Evolutionary conservation across 208 protist genomes (phyloP).

Genomic region (Trypanosoma boissoni): DNA sequence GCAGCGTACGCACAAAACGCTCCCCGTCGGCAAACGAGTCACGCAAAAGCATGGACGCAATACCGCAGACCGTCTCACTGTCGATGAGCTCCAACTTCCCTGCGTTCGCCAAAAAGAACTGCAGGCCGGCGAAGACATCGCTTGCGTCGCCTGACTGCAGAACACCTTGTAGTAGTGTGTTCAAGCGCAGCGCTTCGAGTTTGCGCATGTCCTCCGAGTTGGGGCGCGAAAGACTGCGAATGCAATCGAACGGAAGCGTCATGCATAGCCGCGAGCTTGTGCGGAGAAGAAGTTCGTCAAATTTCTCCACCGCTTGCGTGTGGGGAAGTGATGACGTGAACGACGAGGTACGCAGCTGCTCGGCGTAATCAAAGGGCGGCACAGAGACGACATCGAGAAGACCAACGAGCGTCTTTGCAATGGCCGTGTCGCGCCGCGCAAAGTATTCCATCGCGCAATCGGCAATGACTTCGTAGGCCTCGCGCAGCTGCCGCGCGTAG

Average conservation of each 20-base stretch:
- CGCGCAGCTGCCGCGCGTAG: constrained; percentile 52
- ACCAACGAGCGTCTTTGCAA: constrained; percentile 54
- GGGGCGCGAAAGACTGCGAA: constrained; percentile 43
- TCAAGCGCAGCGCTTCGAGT: constrained; percentile 71
- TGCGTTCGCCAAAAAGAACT: constrained; percentile 56
- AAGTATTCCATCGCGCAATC: constrained; percentile 66
- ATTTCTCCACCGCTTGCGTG: constrained; percentile 23
- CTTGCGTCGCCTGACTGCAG: constrained; percentile 44
- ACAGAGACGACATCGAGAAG: constrained; percentile 61
- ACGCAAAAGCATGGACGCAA: constrained; percentile 55
- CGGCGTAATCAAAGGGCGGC: constrained; percentile 46
- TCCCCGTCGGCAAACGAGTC: constrained; percentile 59
- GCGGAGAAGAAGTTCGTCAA: constrained; percentile 37
- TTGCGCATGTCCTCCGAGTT: constrained; percentile 45
- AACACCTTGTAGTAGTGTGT: constrained; percentile 65
- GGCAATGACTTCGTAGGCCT: constrained; percentile 55
- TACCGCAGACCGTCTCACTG: constrained; percentile 51
- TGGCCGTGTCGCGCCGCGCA: constrained; percentile 41
- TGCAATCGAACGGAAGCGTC: constrained; percentile 37
- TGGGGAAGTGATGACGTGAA: constrained; percentile 17
- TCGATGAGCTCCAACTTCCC: constrained; percentile 78
- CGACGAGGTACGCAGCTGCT: constrained; percentile 14
- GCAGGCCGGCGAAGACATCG: constrained; percentile 46
- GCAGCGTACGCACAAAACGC: constrained; percentile 57
- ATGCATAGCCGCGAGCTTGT: constrained; percentile 50